phyloP scores from a whole-genome alignment of 306 rosid genomes.

The Lathyrus oleraceus region DNA sequence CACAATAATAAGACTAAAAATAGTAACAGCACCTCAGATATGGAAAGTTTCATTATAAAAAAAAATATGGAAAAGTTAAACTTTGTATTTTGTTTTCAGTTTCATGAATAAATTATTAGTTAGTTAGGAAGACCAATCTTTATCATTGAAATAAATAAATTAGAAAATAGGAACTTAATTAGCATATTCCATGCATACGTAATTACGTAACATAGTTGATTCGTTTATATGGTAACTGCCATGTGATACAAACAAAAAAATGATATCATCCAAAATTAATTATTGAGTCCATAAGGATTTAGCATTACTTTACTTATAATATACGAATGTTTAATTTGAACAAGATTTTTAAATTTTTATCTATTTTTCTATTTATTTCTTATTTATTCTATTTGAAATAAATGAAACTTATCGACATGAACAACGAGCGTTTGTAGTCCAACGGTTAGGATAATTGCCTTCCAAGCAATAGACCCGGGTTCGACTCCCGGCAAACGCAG shows the following conservation, averaged over 20 bases:
- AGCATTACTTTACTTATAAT: too few relatives aligned
- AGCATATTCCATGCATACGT: slow-evolving; percentile 33
- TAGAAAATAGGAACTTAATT: not conserved
- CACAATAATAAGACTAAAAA: not conserved
- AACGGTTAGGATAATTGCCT: slow-evolving; percentile 24
- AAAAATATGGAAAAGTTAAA: not conserved
- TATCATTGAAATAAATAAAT: not conserved
- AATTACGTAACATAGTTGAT: not conserved
- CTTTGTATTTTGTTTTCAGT: not conserved
- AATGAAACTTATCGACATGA: too few relatives aligned
- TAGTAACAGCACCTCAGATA: not conserved
- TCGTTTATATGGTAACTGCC: slow-evolving; percentile 31
- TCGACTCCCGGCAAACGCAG: slow-evolving; percentile 14
- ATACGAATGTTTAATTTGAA: not conserved
- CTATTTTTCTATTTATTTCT: not conserved
- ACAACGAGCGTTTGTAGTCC: slow-evolving; percentile 1
- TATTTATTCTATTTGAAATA: too few relatives aligned
- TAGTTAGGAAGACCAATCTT: not conserved
- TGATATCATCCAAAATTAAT: not conserved
- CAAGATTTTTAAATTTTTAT: too few relatives aligned
- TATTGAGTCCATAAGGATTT: not conserved
- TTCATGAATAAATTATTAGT: not conserved
- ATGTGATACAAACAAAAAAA: not conserved
- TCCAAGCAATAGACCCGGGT: slow-evolving; percentile 26
- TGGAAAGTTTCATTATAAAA: not conserved